Evolutionary conservation across 495 filamentous ascomycete genomes (phyloP).

Genomic region (Cercophora samala): DNA sequence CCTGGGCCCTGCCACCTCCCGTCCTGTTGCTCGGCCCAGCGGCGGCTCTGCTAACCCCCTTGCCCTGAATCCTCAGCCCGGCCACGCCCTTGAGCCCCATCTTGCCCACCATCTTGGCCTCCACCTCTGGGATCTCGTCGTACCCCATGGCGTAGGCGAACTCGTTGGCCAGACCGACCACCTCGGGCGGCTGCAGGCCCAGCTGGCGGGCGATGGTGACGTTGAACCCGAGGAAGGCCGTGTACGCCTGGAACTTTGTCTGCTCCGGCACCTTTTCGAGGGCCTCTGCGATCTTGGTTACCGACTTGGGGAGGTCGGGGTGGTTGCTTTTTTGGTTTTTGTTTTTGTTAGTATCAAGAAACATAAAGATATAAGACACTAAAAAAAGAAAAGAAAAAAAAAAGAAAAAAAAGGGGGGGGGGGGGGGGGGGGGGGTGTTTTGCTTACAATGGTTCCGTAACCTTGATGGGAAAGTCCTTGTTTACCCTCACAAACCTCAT

Average conservation of each 20-base stretch:
- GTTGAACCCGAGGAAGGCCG: constrained; percentile 30
- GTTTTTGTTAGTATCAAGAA: too few relatives aligned
- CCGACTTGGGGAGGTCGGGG: constrained; percentile 24
- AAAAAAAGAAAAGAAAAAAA: too few relatives aligned
- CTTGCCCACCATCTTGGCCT: constrained; percentile 24
- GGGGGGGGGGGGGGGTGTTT: not conserved
- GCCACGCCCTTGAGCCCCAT: constrained; percentile 36
- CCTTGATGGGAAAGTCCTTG: constrained; percentile 33
- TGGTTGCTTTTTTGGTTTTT: constrained; percentile 25
- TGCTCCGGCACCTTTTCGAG: constrained; percentile 27
- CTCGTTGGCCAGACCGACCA: constrained; percentile 29
- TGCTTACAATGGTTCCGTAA: constrained; percentile 23
- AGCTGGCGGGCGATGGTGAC: constrained; percentile 23
- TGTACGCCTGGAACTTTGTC: constrained; percentile 29
- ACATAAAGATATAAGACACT: too few relatives aligned
- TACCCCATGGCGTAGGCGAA: constrained; percentile 27
- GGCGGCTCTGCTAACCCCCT: constrained; percentile 1
- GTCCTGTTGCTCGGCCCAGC: constrained; percentile 2
- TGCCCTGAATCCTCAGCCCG: constrained; percentile 21
- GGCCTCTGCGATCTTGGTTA: constrained; percentile 24
- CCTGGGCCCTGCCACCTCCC: not conserved
- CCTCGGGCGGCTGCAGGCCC: constrained; percentile 12
- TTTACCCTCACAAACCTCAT: constrained; percentile 51
- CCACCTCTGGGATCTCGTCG: constrained; percentile 21
- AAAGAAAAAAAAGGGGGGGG: constrained; percentile 5